Evolutionary conservation across 2,329 filamentous ascomycete species (phyloP).

Genomic region (Aureobasidium pullulans): DNA sequence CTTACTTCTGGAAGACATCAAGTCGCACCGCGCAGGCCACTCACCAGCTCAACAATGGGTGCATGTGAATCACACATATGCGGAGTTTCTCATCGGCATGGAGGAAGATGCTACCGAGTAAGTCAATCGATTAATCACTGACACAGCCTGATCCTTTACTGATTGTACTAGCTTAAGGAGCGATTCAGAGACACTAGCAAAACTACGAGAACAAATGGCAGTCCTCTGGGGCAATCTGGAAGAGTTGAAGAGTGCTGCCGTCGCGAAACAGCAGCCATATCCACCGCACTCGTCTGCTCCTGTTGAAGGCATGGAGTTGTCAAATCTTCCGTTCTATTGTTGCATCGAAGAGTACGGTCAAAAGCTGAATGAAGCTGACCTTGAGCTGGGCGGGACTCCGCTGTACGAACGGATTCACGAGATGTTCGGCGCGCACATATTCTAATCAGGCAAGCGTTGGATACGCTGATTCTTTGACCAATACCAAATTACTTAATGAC

Average conservation of each 20-base stretch:
- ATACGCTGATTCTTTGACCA: not conserved
- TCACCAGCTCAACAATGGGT: slow-evolving; percentile 54
- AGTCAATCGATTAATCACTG: slow-evolving; percentile 22
- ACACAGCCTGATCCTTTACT: not conserved
- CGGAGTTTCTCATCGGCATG: slow-evolving; percentile 49
- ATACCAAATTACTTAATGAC: not conserved
- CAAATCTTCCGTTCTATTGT: slow-evolving; percentile 40
- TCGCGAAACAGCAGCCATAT: not conserved
- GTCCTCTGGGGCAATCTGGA: slow-evolving; percentile 80
- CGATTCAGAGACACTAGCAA: slow-evolving; percentile 41
- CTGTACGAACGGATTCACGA: slow-evolving; percentile 28
- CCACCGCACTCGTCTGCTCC: not conserved
- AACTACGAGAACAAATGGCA: slow-evolving; percentile 64
- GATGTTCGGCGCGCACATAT: slow-evolving; percentile 19
- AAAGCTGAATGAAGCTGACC: slow-evolving; percentile 24
- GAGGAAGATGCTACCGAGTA: slow-evolving; percentile 51
- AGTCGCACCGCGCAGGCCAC: slow-evolving; percentile 24
- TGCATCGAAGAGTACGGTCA: slow-evolving; percentile 38
- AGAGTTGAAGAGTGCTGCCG: slow-evolving; percentile 49
- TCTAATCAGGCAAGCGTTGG: not conserved
- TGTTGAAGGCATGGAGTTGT: slow-evolving; percentile 14
- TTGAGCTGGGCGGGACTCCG: slow-evolving; percentile 19
- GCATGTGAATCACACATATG: slow-evolving; percentile 55
- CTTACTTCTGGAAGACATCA: slow-evolving; percentile 67
- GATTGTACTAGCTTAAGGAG: slow-evolving; percentile 45